A percentile compares a stretch with the other conserved stretches of the same genome.
Conservation (phyloP, 495 filamentous ascomycete species). For the Podospora pseudoanserina region DNA sequence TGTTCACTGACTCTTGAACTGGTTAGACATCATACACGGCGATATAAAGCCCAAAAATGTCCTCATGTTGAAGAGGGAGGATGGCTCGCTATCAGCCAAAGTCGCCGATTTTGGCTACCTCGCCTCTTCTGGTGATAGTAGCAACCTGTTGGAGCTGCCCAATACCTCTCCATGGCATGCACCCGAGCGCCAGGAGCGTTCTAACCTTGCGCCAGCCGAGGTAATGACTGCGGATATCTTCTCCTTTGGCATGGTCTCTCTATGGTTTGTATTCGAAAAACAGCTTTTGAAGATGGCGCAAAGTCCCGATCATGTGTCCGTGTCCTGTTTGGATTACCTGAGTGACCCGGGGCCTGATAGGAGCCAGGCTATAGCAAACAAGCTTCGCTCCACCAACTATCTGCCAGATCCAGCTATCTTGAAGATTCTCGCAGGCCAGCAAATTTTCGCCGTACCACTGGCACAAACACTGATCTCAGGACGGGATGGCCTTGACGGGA, state of each 20-base stretch:
- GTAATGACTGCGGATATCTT: not conserved
- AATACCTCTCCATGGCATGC: not conserved
- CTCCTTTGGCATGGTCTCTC: slow-evolving; percentile 2
- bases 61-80: not conserved
- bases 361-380: too few relatives aligned
- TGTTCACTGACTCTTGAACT: too few relatives aligned
- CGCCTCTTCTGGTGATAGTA: not conserved
- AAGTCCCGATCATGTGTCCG: too few relatives aligned
- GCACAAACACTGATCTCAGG: too few relatives aligned
- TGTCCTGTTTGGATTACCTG: too few relatives aligned
- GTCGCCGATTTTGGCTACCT: not conserved
- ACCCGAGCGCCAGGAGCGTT: not conserved
- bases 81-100: not conserved
- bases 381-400: too few relatives aligned
- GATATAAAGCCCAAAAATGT: not conserved
- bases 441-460: too few relatives aligned
- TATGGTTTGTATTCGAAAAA: not conserved
- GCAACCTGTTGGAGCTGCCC: not conserved
- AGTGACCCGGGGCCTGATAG: too few relatives aligned
- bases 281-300: too few relatives aligned
- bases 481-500: too few relatives aligned
- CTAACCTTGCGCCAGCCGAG: not conserved
- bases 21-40: not conserved
- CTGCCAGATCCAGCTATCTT: too few relatives aligned
- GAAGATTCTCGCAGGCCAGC: too few relatives aligned